These are phyloP conservation scores for Coffea eugenioides DNA, from an alignment of 257 asterid genomes.

Conservation along the genomic window DNA sequence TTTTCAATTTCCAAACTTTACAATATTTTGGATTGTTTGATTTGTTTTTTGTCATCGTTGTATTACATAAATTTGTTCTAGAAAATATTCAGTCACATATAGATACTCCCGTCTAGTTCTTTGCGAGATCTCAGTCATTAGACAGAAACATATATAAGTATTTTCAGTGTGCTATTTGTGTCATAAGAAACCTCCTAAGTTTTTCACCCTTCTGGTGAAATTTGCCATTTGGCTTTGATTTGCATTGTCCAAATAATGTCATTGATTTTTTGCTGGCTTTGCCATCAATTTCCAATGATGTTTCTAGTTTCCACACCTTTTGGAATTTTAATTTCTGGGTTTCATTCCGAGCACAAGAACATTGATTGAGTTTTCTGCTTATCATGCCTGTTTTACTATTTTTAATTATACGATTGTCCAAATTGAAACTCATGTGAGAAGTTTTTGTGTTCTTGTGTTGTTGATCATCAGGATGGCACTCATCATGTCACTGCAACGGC, in stretches of 20 bases:
- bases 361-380: background rate
- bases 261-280: background rate
- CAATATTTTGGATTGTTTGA: too few species aligned
- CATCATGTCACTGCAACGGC: constrained; percentile 9
- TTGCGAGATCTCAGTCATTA: background rate
- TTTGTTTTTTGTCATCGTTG: too few species aligned
- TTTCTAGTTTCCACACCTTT: background rate
- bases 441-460: background rate
- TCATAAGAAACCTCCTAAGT: background rate
- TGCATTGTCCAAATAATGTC: background rate
- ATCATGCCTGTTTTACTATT: background rate
- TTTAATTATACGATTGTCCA: background rate
- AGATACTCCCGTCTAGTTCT: background rate
- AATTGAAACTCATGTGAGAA: background rate
- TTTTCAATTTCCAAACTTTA: too few species aligned
- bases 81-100: too few species aligned
- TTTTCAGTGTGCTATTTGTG: background rate
- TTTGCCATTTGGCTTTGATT: background rate
- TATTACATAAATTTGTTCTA: too few species aligned
- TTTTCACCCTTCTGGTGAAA: background rate
- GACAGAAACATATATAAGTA: too few species aligned
- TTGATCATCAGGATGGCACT: constrained; percentile 31
- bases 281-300: background rate
- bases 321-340: background rate
- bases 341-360: background rate